A percentile compares a stretch with the other conserved stretches of the same genome.
Evolutionary conservation across 2,329 filamentous ascomycete species (phyloP).

Genomic region (Penicillium sp.): DNA sequence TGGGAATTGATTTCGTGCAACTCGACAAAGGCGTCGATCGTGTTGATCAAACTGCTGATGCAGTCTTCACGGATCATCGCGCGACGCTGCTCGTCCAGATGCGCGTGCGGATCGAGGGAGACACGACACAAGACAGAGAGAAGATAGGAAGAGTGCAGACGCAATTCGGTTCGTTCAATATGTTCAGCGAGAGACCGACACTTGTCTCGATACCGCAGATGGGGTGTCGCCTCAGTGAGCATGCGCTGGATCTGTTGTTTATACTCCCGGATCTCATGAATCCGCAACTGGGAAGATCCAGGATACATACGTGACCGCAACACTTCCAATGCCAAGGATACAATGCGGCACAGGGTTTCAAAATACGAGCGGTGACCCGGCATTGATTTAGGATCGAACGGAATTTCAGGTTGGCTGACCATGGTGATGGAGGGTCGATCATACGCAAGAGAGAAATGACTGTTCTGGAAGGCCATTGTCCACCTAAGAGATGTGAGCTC

Average conservation of each 20-base stretch:
- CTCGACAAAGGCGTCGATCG: slow-evolving; percentile 58
- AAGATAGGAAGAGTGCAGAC: slow-evolving; percentile 61
- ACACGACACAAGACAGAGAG: slow-evolving; percentile 59
- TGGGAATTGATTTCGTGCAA: slow-evolving; percentile 42
- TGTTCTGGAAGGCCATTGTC: slow-evolving; percentile 61
- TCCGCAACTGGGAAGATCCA: slow-evolving; percentile 49
- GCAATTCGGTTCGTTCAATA: slow-evolving; percentile 58
- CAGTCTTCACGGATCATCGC: slow-evolving; percentile 50
- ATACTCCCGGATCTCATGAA: slow-evolving; percentile 54
- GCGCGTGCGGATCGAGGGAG: slow-evolving; percentile 47
- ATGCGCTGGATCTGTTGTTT: slow-evolving; percentile 56
- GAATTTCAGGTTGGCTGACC: slow-evolving; percentile 49
- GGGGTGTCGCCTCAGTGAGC: slow-evolving; percentile 56
- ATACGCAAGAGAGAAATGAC: slow-evolving; percentile 60
- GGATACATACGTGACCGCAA: slow-evolving; percentile 53
- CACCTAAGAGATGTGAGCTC: slow-evolving; percentile 37
- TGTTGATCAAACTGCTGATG: slow-evolving; percentile 52
- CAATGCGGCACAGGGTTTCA: slow-evolving; percentile 56
- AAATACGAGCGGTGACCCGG: slow-evolving; percentile 55
- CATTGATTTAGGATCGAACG: slow-evolving; percentile 50
- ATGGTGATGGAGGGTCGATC: slow-evolving; percentile 56
- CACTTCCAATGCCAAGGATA: slow-evolving; percentile 53
- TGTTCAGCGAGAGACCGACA: slow-evolving; percentile 47
- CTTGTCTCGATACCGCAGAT: slow-evolving; percentile 51
- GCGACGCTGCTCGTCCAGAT: slow-evolving; percentile 40